Base-by-base conservation (phyloP, 1,139 yeast genomes). In the Yamadazyma triangularis region DNA sequence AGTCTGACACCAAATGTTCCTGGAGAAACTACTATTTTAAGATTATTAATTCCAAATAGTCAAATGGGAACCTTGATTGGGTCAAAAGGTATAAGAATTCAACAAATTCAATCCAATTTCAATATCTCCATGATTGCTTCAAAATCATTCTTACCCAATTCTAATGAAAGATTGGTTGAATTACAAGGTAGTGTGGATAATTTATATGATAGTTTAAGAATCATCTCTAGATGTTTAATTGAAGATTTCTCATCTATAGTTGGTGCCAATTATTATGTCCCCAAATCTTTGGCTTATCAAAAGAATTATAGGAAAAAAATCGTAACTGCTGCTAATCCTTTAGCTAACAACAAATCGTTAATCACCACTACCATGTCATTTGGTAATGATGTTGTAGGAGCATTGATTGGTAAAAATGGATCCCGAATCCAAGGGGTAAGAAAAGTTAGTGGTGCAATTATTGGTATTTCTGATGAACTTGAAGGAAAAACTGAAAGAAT, bases 51-150 rank as follows among this genome's bases (percentile, higher is more conserved):
- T 39, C 89, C 95, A 28, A 88, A 88, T 59, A 72, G 81, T 39
- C 95, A 87, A 58, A 81, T 88, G 79, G 96, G 96, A 26, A 80
- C 95, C 8, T 74, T 88, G 33, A 88, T 88, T 54, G 96, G 96
- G 30, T 77, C 85, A 36, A 85, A 76, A 44, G 96, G 96, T 30
- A 65, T 70, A 22, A 74, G 91, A 55, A 88, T 88, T 52, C 89
- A 86, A 61, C 73, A 79, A 34, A 76, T 88, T 41, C 95, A 87
- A 60, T 80, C 78, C 36, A 64, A 62, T 27, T 80, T 67, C 53
- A 67, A 73, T 38, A 86, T 87, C 31, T 80, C 86, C 49, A 83
- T 88, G 78, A 88, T 85, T 36, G 95, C 95, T 9, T 81, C 94
- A 21, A 87, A 87, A 54, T 88, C 87, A 34, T 80, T 80, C 52